Base-by-base conservation (phyloP, 2,329 filamentous ascomycete species). In the Fusarium ramigenum region DNA sequence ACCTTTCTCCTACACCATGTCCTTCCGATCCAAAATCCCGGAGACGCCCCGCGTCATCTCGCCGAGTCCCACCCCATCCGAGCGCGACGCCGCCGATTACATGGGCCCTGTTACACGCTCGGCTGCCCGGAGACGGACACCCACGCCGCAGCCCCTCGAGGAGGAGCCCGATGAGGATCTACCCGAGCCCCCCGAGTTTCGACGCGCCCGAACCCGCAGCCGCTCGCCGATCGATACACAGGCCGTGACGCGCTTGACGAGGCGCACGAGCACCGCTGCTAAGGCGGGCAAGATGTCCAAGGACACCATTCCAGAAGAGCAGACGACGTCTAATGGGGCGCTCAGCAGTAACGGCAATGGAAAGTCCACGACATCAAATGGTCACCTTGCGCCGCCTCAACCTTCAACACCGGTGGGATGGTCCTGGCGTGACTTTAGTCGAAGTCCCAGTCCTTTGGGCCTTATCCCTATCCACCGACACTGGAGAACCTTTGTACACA, bases 391-490 rank as follows among this genome's bases (percentile, higher is more conserved):
- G 25, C 93, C 92, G 18, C 92, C 92, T 7, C 85, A 89, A 34
- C 87, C 88, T 30, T 84, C 87, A 10, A 88, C 87, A n/a, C 76
- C 85, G 8, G 77, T 83, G 53, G 91, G 92, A 70, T 93, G 93
- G 85, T 93, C 88, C 81, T 97, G 94, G 93, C 90, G 93, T 69
- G 93, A 96, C 80, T 89, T 98, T 80, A 97, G 94, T 78, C 90
- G 96, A 72, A 97, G 94, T 76, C 96, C 96, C 6, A 97, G 94
- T 77, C 96, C 96, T 15, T 88, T 98, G 9, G 96, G 96, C 14
- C 87, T 98, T 54, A 99, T 99, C 69, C 96, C 96, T 5, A 96
- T 99, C 78, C 96, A 99, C 82, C 88, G 93, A 69, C 93, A 96
- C 80, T 99, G 96, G 89, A 90, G 94, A 77, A 93, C 89, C 34